A percentile compares a stretch with the other conserved stretches of the same genome.
These are phyloP conservation scores for Paramecium tetraurelia DNA, from an alignment of 73 alveolate species.

Conservation along the genomic window DNA sequence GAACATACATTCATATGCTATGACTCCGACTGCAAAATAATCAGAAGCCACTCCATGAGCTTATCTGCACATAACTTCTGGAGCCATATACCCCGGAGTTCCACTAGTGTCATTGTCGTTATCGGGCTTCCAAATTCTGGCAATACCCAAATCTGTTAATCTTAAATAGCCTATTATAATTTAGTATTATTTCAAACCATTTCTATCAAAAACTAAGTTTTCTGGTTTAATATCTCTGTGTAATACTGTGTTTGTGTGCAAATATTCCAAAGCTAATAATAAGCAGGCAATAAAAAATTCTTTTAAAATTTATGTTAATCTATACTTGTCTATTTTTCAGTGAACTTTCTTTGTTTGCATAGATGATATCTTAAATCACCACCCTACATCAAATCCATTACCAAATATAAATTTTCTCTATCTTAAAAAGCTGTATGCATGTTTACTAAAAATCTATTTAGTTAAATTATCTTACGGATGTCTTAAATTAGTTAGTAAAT, in stretches of 20 bases:
- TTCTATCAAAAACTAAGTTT: slow-evolving; percentile 86
- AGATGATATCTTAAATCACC: slow-evolving; percentile 84
- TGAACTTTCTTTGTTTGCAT: slow-evolving; percentile 59
- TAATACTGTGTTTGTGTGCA: slow-evolving; percentile 85
- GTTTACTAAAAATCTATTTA: slow-evolving; percentile 76
- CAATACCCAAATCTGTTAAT: slow-evolving; percentile 92
- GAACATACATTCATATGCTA: slow-evolving; percentile 83
- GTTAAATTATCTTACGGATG: slow-evolving; percentile 62
- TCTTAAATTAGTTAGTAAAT: slow-evolving; percentile 72
- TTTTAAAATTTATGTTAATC: background rate
- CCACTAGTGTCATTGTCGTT: slow-evolving; percentile 90
- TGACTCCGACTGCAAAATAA: slow-evolving; percentile 93
- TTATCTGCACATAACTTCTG: slow-evolving; percentile 85
- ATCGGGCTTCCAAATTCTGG: slow-evolving; percentile 85
- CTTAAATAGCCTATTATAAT: slow-evolving; percentile 75
- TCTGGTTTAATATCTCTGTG: slow-evolving; percentile 98
- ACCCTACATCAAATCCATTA: slow-evolving; percentile 91
- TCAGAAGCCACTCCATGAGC: slow-evolving; percentile 85
- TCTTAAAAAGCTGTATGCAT: slow-evolving; percentile 95
- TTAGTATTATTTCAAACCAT: slow-evolving; percentile 10
- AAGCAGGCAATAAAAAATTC: slow-evolving; percentile 77
- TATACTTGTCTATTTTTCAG: slow-evolving; percentile 65
- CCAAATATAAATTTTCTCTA: slow-evolving; percentile 83
- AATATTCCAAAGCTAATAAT: slow-evolving; percentile 78
- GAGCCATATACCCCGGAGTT: slow-evolving; percentile 91